Percentiles rank a stretch among this genome's conserved stretches.
Evolutionary conservation across 116 monocot species (phyloP).

Genomic region (Zostera marina): DNA sequence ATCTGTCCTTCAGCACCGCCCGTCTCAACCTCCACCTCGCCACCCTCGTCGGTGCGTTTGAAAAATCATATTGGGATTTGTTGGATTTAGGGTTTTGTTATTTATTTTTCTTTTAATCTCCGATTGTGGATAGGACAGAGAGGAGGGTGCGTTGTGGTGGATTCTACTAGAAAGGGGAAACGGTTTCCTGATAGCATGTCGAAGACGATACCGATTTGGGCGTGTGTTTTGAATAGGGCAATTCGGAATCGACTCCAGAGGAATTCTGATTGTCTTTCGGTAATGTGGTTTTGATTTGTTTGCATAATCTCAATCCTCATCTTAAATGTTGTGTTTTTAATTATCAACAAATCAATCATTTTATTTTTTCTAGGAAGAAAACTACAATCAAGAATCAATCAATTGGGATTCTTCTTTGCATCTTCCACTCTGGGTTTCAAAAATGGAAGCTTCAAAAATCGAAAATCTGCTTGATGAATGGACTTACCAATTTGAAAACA

Average conservation of each 20-base stretch:
- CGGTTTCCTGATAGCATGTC: constrained; percentile 97
- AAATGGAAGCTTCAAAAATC: constrained; percentile 50
- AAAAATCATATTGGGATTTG: not conserved
- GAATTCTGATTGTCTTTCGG: not conserved
- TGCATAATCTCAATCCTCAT: no score
- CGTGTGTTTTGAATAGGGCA: constrained; percentile 70
- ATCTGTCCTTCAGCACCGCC: constrained; percentile 77
- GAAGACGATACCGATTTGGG: constrained; percentile 95
- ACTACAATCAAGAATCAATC: not conserved
- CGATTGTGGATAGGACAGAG: constrained; percentile 51
- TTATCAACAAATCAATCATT: no score
- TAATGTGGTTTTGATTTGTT: not conserved
- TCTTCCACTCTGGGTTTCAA: constrained; percentile 75
- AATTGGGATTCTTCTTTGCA: constrained; percentile 75
- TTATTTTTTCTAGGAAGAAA: not conserved
- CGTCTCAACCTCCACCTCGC: constrained; percentile 92
- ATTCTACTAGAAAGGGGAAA: constrained; percentile 89
- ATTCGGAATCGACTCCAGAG: constrained; percentile 28
- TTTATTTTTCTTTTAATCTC: not conserved
- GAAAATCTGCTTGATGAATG: constrained; percentile 51
- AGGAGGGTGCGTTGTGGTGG: constrained; percentile 73
- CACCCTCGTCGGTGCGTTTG: constrained; percentile 37
- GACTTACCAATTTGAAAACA: constrained; percentile 44
- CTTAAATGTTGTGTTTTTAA: no score
- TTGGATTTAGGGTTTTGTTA: not conserved